phyloP scores from a whole-genome alignment of 177 flowering plant species.

The Vitis hybrid region DNA sequence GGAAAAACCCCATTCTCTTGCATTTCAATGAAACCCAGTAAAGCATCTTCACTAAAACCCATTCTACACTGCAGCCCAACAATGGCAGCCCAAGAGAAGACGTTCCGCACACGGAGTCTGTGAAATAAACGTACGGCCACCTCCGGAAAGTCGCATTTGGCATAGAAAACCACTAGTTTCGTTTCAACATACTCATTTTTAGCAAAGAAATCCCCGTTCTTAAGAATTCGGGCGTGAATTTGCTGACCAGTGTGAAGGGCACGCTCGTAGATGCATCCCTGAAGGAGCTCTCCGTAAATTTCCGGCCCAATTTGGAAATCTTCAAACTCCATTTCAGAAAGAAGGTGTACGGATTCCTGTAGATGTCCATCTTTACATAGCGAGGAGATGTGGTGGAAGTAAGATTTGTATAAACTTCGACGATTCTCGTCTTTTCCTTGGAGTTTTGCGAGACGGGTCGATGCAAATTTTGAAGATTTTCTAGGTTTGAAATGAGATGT shows the following conservation, averaged over 20 bases:
- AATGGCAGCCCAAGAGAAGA: constrained; percentile 78
- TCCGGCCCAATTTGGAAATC: constrained; percentile 46
- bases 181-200: constrained; percentile 61
- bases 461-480: constrained; percentile 3
- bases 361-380: constrained; percentile 50
- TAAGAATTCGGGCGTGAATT: constrained; percentile 60
- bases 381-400: constrained; percentile 45
- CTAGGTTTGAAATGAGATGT: constrained; percentile 10
- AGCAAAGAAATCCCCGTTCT: constrained; percentile 46
- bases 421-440: not conserved
- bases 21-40: constrained; percentile 50
- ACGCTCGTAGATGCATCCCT: constrained; percentile 61
- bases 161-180: constrained; percentile 58
- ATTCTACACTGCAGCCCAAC: constrained; percentile 60
- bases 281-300: constrained; percentile 64
- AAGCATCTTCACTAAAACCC: constrained; percentile 45
- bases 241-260: constrained; percentile 55
- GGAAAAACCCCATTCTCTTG: constrained; percentile 43
- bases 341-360: constrained; percentile 40
- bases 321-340: constrained; percentile 42
- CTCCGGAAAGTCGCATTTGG: constrained; percentile 48
- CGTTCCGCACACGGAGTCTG: constrained; percentile 38
- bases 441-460: constrained; percentile 13
- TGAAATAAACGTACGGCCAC: constrained; percentile 37
- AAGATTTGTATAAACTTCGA: constrained; percentile 21